Percentiles rank a stretch among this genome's conserved stretches.
phyloP scores from a whole-genome alignment of 371 early-diverging fungal species.

The Dinochytrium kinnereticum region DNA sequence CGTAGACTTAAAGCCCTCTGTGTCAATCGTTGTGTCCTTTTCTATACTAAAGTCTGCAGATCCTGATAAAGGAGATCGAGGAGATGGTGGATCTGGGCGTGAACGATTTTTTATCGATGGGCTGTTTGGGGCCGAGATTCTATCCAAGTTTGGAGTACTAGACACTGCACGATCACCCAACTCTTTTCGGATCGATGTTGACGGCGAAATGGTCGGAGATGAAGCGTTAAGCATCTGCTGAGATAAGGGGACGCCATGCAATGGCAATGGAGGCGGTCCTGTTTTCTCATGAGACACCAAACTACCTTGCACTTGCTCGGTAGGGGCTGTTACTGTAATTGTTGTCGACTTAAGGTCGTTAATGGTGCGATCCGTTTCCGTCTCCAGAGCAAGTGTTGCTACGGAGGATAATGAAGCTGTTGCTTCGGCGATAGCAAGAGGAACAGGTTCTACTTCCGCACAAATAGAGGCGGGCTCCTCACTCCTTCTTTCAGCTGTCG shows the following conservation, averaged over 20 bases:
- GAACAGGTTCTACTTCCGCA: neutral
- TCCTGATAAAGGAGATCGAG: too few species aligned
- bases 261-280: neutral
- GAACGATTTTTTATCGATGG: too few species aligned
- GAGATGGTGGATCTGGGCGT: neutral
- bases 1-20: too few species aligned
- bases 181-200: neutral
- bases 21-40: too few species aligned
- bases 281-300: neutral
- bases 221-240: neutral
- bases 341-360: neutral
- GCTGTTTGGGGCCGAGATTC: neutral
- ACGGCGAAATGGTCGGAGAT: neutral
- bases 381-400: neutral
- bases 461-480: too few species aligned
- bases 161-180: neutral
- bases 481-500: neutral
- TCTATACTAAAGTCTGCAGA: too few species aligned
- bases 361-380: neutral
- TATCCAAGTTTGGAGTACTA: neutral
- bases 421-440: neutral
- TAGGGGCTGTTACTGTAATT: constrained; percentile 3
- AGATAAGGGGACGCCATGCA: neutral
- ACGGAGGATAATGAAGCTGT: neutral
- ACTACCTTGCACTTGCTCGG: neutral